Base-by-base conservation (phyloP, 2,329 filamentous ascomycete genomes). In the Ceratocystis ficicola region DNA sequence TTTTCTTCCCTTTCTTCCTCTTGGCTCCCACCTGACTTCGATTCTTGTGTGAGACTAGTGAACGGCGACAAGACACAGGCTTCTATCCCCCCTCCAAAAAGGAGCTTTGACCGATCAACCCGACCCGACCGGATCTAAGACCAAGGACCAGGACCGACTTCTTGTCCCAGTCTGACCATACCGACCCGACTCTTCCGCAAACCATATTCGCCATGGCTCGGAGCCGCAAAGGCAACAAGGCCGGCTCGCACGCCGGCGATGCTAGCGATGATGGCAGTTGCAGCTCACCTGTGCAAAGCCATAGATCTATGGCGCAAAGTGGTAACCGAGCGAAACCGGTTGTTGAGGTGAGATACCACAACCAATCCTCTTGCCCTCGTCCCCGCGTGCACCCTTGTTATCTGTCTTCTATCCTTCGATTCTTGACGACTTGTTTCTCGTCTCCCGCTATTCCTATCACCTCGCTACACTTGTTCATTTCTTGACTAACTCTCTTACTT, bases 181-280 rank as follows among this genome's bases (percentile, higher is more conserved):
- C 20, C 62, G 5, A n/a, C 25, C 44, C 12, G 17, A 8, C n/a
- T 44, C 17, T 20, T 20, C 32, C 36, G 25, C n/a, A 15, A 6
- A 12, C 22, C 17, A n/a, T 22, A 48, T 22, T 30, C 60, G 62
- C 12, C 28, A 67, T 67, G 66, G 70, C 69, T 68, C 72, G 71
- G 66, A 72, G 72, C 67, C 70, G 73, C 68, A 80, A 87, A 12
- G 81, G 83, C 63, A 80, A 85, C 70, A 85, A 87, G 71, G 81
- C 83, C 67, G 89, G 86, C 79, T 85, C 89, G 17, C 63, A 59
- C 75, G 36, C 36, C 36, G 88, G 86, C 70, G 87, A 89, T 70
- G 80, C 80, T 71, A 88, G 85, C 73, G 86, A 88, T 71, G 76
- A 76, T 68, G 75, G 75, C 22, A 75, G 75, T 4, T 41, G 10